These are phyloP conservation scores for Yueomyces sp. DNA, from an alignment of 805 yeast genomes.

Conservation along the genomic window DNA sequence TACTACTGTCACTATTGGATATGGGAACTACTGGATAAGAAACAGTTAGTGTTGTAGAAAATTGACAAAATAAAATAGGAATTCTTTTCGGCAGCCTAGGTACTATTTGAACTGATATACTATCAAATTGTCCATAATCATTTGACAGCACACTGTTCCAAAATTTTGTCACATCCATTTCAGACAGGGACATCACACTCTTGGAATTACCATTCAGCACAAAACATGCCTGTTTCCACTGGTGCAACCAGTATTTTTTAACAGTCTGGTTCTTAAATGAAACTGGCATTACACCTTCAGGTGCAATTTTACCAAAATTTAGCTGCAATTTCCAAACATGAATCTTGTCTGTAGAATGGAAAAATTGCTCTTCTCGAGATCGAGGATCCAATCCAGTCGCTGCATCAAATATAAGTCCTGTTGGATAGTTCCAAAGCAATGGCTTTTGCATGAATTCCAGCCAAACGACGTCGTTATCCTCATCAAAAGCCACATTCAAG, in stretches of 20 bases:
- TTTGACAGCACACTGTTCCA: slow-evolving; percentile 37
- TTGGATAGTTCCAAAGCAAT: slow-evolving; percentile 64
- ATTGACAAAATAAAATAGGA: slow-evolving; percentile 16
- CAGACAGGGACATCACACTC: slow-evolving; percentile 64
- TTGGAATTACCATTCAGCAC: slow-evolving; percentile 68
- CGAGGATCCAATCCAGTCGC: slow-evolving; percentile 1
- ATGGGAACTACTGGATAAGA: slow-evolving; percentile 22
- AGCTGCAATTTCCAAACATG: slow-evolving; percentile 37
- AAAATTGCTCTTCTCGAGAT: background rate
- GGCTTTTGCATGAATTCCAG: slow-evolving; percentile 53
- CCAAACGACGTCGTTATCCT: slow-evolving; percentile 36
- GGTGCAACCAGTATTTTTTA: slow-evolving; percentile 52
- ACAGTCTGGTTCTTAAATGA: slow-evolving; percentile 23
- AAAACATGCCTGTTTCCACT: slow-evolving; percentile 69
- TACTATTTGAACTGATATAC: slow-evolving; percentile 12
- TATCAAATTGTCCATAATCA: slow-evolving; percentile 10
- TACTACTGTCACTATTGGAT: slow-evolving; percentile 1
- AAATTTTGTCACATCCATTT: slow-evolving; percentile 40
- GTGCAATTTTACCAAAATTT: slow-evolving; percentile 28
- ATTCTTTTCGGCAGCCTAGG: slow-evolving; percentile 7
- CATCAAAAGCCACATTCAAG: slow-evolving; percentile 17
- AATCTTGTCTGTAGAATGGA: slow-evolving; percentile 2
- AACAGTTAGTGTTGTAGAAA: slow-evolving; percentile 23
- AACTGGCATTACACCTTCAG: slow-evolving; percentile 32
- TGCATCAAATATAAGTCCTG: slow-evolving; percentile 51